Percentiles rank a stretch among this genome's conserved stretches.
Conservation (phyloP, 345 rosid species). For the Eucalyptus lansdowneana region DNA sequence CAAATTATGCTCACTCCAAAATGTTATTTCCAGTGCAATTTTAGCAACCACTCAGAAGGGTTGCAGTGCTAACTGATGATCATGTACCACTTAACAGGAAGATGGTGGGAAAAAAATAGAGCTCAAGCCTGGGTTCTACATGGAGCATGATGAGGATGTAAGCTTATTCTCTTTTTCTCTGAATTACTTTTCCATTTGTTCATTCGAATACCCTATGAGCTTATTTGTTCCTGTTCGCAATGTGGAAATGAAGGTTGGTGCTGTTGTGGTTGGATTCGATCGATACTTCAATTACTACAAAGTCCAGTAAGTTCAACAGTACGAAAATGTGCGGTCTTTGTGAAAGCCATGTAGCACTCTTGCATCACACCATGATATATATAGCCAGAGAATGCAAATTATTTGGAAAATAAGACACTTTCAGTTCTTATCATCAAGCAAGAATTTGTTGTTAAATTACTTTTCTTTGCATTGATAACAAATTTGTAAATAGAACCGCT, state of each 20-base stretch:
- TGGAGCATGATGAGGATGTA: conserved; percentile 90
- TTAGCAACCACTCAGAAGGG: not conserved
- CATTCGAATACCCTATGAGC: not conserved
- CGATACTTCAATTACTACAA: conserved; percentile 88
- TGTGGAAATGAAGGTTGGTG: conserved; percentile 55
- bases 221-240: not conserved
- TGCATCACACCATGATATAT: not conserved
- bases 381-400: not conserved
- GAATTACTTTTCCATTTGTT: not conserved
- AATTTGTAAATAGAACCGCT: not conserved
- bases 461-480: not conserved
- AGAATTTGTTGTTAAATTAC: not conserved
- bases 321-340: not conserved
- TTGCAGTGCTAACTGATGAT: not conserved
- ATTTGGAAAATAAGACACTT: not conserved
- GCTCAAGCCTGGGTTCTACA: conserved; percentile 59
- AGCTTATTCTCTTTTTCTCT: not conserved
- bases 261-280: conserved; percentile 93
- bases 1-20: not conserved
- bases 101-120: conserved; percentile 71
- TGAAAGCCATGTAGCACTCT: not conserved
- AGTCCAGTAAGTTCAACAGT: conserved; percentile 46
- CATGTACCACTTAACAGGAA: conserved; percentile 30
- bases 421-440: not conserved
- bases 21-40: not conserved